phyloP scores from a whole-genome alignment of 257 asterid species.

The Gardenia jasminoides region DNA sequence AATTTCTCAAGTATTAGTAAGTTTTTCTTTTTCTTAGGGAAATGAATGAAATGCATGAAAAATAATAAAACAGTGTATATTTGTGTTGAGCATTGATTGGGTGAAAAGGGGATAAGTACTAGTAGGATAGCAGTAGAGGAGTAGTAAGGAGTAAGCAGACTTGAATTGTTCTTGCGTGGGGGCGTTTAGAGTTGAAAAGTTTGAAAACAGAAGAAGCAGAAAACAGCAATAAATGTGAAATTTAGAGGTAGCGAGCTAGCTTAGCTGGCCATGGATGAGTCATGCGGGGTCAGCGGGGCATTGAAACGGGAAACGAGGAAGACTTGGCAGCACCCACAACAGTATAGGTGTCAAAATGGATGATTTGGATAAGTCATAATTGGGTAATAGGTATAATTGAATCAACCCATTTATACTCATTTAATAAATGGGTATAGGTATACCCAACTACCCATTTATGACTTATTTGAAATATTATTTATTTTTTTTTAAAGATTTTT shows the following conservation, averaged over 20 bases:
- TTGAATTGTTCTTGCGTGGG: background rate
- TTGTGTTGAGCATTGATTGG: background rate
- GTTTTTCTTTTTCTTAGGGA: too few species aligned
- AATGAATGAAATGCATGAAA: background rate
- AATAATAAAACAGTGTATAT: background rate
- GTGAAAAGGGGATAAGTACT: background rate
- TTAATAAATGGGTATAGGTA: too few species aligned
- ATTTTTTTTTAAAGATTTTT: too few species aligned
- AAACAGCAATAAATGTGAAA: constrained; percentile 31
- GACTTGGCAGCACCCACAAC: constrained; percentile 18
- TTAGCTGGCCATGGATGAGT: constrained; percentile 30
- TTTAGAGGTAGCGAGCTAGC: background rate
- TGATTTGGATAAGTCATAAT: too few species aligned
- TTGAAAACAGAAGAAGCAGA: constrained; percentile 22
- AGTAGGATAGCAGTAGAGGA: background rate
- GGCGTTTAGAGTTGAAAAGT: constrained; percentile 22
- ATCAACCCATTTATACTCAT: too few species aligned
- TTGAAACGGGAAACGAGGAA: constrained; percentile 69
- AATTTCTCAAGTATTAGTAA: background rate
- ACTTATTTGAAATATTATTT: too few species aligned
- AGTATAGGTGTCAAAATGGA: too few species aligned
- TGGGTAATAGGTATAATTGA: too few species aligned
- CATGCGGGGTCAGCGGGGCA: constrained; percentile 41
- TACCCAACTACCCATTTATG: too few species aligned
- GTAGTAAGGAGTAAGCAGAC: too few species aligned